Conservation (phyloP, 345 rosid species). For the Aquilaria malaccensis region DNA sequence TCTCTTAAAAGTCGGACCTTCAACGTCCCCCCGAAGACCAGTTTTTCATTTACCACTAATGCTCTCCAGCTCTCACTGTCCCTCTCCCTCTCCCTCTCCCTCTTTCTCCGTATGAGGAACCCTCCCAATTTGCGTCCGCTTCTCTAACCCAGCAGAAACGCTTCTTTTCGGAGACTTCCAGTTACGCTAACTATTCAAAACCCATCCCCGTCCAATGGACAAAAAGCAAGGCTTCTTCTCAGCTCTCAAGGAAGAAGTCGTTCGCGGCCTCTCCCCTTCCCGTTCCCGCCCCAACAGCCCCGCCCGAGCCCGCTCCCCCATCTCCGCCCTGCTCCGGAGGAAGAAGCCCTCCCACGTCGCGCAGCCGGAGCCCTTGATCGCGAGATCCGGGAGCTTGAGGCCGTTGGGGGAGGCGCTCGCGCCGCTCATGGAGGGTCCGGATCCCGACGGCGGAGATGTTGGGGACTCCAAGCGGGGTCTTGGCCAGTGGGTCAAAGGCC, state of each 20-base stretch:
- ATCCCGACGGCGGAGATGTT: conserved; percentile 56
- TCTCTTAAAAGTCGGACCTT: neutral
- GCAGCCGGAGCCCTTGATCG: conserved; percentile 40
- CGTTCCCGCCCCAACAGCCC: conserved; percentile 64
- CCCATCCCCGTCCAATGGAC: conserved; percentile 41
- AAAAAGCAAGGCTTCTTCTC: conserved; percentile 87
- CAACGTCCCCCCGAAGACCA: neutral
- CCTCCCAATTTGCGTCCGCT: neutral
- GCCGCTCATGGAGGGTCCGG: conserved; percentile 89
- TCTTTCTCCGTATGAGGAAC: conserved; percentile 4
- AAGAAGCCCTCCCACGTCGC: conserved; percentile 37
- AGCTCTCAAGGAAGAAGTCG: conserved; percentile 72
- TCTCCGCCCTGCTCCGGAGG: conserved; percentile 41
- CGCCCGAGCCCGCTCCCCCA: conserved; percentile 43
- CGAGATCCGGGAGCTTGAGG: conserved; percentile 73
- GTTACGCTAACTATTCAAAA: neutral
- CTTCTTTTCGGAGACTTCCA: neutral
- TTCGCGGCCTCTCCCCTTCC: conserved; percentile 80
- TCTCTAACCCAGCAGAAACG: neutral
- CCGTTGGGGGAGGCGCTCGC: conserved; percentile 51
- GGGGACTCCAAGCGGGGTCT: conserved; percentile 51
- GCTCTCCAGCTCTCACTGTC: neutral
- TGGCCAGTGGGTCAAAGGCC: conserved; percentile 91
- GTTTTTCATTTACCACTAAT: neutral
- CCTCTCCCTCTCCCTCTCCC: neutral